Conservation (phyloP, 164 flowering plant genomes). For the Dillenia turbinata region DNA sequence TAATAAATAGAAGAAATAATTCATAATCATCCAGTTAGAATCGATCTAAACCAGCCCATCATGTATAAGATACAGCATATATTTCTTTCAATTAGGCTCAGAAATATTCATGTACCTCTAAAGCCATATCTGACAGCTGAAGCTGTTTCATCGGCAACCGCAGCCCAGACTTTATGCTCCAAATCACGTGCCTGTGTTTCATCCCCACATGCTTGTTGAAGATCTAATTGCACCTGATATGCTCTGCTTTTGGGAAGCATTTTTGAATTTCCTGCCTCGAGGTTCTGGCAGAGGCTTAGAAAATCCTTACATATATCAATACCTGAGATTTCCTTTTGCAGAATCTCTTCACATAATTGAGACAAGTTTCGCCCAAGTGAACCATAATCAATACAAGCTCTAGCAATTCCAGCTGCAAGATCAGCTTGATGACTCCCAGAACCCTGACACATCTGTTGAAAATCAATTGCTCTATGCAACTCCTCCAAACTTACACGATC, state of each 20-base stretch:
- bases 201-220: conserved; percentile 71
- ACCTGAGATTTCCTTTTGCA: conserved; percentile 72
- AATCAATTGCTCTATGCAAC: conserved; percentile 86
- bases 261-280: conserved; percentile 50
- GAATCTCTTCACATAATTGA: conserved; percentile 79
- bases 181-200: conserved; percentile 40
- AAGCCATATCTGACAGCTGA: conserved; percentile 84
- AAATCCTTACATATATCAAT: conserved; percentile 59
- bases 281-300: conserved; percentile 53
- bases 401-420: conserved; percentile 85
- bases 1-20: too few species aligned
- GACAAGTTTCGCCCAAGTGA: conserved; percentile 85
- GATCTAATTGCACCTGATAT: conserved; percentile 91
- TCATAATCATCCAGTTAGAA: too few species aligned
- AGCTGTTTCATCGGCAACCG: conserved; percentile 96
- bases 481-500: conserved; percentile 83
- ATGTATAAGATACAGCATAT: too few species aligned
- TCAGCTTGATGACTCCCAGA: conserved; percentile 88
- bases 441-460: conserved; percentile 61
- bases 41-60: too few species aligned
- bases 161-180: conserved; percentile 78
- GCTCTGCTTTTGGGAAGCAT: conserved; percentile 86
- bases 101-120: conserved; percentile 42
- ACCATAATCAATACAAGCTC: conserved; percentile 84
- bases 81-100: too few species aligned